A percentile compares a stretch with the other conserved stretches of the same genome.
These are phyloP conservation scores for Pseudogymnoascus sp. DNA, from an alignment of 2,329 filamentous ascomycete species.

Conservation along the genomic window DNA sequence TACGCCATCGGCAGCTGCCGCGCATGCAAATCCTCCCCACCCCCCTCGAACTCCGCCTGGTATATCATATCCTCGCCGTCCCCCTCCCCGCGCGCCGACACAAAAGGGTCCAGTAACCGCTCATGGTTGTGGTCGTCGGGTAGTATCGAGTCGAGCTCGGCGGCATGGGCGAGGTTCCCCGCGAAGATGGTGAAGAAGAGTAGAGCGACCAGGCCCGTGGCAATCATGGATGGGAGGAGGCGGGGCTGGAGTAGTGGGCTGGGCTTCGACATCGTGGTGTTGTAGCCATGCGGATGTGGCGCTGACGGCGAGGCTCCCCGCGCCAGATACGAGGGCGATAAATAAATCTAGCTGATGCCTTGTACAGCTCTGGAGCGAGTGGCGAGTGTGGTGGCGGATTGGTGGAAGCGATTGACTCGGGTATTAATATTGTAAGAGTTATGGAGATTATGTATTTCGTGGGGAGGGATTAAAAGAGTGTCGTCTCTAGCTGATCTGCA, in stretches of 20 bases:
- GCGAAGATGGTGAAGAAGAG: conserved; percentile 54
- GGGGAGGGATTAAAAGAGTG: not conserved
- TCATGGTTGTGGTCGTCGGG: conserved; percentile 40
- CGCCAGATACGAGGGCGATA: not conserved
- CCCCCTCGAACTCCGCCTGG: conserved; percentile 16
- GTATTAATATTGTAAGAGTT: conserved; percentile 2
- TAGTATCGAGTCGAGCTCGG: conserved; percentile 41
- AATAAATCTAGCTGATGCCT: not conserved
- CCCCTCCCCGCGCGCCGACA: conserved; percentile 17
- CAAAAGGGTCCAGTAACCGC: conserved; percentile 30
- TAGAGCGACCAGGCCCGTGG: conserved; percentile 49
- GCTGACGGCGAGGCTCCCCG: conserved; percentile 3
- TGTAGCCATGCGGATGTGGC: conserved; percentile 9
- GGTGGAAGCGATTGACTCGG: not conserved
- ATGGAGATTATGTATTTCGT: conserved; percentile 2
- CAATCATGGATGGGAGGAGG: conserved; percentile 57
- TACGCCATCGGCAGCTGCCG: not conserved
- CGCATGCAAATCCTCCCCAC: not conserved
- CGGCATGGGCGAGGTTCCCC: conserved; percentile 54
- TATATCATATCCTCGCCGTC: conserved; percentile 21
- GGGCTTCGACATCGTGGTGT: conserved; percentile 38
- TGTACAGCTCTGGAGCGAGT: not conserved
- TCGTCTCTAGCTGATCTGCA: not conserved
- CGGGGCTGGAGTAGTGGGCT: conserved; percentile 66
- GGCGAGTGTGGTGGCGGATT: not conserved